These are phyloP conservation scores for Gossypium turneri DNA, from an alignment of 345 rosid species.

Conservation along the genomic window DNA sequence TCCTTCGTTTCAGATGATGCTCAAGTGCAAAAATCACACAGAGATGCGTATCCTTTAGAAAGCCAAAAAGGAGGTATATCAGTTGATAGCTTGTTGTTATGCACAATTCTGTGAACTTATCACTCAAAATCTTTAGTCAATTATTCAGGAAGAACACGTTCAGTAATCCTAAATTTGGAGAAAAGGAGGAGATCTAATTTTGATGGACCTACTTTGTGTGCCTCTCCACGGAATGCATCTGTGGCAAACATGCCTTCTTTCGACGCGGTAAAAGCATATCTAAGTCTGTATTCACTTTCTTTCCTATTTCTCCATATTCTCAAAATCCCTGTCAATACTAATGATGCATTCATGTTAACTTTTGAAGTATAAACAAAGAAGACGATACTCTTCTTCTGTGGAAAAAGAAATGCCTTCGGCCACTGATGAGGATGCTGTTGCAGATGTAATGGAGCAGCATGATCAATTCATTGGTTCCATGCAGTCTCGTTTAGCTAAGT, in stretches of 20 bases:
- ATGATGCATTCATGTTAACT: neutral
- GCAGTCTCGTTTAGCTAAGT: constrained; percentile 86
- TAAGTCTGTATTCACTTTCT: neutral
- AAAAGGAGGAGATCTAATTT: constrained; percentile 61
- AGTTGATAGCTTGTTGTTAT: constrained; percentile 15
- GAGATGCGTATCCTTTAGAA: constrained; percentile 51
- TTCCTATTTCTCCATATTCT: neutral
- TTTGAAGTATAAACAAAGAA: constrained; percentile 55
- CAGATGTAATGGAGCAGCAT: constrained; percentile 74
- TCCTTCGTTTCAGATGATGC: constrained; percentile 55
- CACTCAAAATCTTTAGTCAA: constrained; percentile 10
- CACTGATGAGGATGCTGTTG: constrained; percentile 66
- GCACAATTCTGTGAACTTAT: constrained; percentile 15
- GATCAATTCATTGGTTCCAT: constrained; percentile 79
- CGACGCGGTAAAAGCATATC: constrained; percentile 39
- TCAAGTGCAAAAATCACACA: constrained; percentile 44
- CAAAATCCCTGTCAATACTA: constrained; percentile 2
- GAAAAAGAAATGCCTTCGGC: constrained; percentile 52
- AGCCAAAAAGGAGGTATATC: constrained; percentile 65
- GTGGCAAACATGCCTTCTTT: constrained; percentile 42
- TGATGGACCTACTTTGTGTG: constrained; percentile 46
- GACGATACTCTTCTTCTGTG: constrained; percentile 42
- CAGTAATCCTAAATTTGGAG: constrained; percentile 66
- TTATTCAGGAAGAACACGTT: constrained; percentile 57
- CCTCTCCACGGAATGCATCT: constrained; percentile 39